Percentiles rank a stretch among this genome's conserved stretches.
phyloP scores from a whole-genome alignment of 2,329 filamentous ascomycete species.

The Colletotrichum agaves region DNA sequence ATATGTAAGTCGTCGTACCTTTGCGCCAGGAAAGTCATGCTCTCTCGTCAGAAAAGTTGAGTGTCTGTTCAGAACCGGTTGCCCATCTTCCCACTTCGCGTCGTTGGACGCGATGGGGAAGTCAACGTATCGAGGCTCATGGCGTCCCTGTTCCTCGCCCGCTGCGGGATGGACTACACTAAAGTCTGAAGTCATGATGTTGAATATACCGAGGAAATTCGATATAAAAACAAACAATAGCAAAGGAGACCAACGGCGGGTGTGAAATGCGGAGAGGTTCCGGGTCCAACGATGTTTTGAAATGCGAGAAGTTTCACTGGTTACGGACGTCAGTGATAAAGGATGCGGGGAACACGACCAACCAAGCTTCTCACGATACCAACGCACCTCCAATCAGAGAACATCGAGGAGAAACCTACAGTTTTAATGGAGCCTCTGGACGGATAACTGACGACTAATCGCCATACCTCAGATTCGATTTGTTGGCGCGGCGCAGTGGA shows the following conservation, averaged over 20 bases:
- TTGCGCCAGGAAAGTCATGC: conserved; percentile 21
- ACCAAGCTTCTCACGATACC: conserved; percentile 13
- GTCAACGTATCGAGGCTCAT: conserved; percentile 17
- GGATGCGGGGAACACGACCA: conserved; percentile 7
- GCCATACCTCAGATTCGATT: background rate
- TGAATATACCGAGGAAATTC: too few relatives aligned
- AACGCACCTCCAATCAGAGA: background rate
- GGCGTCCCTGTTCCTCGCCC: conserved; percentile 14
- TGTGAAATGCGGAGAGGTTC: background rate
- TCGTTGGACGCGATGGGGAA: conserved; percentile 15
- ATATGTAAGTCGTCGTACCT: background rate
- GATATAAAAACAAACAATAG: background rate
- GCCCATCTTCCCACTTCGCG: conserved; percentile 20
- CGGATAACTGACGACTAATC: conserved; percentile 4
- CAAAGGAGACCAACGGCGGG: background rate
- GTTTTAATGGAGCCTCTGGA: conserved; percentile 2
- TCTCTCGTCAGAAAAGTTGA: conserved; percentile 14
- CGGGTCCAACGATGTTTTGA: background rate
- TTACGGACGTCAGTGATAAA: background rate
- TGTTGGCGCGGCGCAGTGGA: conserved; percentile 7
- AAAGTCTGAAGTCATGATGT: background rate
- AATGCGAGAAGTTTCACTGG: background rate
- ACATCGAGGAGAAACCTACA: conserved; percentile 11
- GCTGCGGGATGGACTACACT: conserved; percentile 10
- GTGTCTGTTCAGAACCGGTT: conserved; percentile 20